Base-by-base conservation (phyloP, 257 asterid species). In the Nicotiana attenuata region DNA sequence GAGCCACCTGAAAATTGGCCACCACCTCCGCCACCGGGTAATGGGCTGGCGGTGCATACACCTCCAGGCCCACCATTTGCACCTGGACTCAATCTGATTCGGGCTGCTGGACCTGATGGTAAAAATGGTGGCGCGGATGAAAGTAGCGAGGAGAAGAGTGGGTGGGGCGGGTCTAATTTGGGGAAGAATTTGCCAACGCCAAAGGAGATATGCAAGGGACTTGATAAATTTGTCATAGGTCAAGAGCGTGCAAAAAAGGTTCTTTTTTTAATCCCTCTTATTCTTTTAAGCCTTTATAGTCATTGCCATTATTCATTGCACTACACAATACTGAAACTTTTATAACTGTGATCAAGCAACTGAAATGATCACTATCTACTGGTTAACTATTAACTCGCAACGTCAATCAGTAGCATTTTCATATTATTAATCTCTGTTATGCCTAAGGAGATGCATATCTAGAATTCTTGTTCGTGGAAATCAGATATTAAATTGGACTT, bases 171-270 rank as follows among this genome's bases (percentile, higher is more conserved):
- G 65, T 90, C 98, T 81, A 93, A 93, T 87, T 89, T 95, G 83
- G 99, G 99, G 35, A 86, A 85, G 59, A 88, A 83, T 53, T 84
- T 96, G 29, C 99, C 99, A 13, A 96, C 98, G 8, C 98, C 99
- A 14, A 96, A 92, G 89, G 97, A 96, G 90, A 93, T 96, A 53
- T 92, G 98, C 84, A 86, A 88, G 87, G 97, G 97, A 65, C 97
- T 96, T 14, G 99, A 94, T 65, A 92, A 92, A 79, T 96, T 91
- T 84, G 98, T 96, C 78, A 92, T 96, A 28, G 99, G 99, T 84
- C 99, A 96, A 88, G 90, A 92, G 47, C 96, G 92, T 8, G 97
- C 99, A 81, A 96, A 96, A 86, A 96, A 96, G 99, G 99, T 96
- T 41, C 64, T 33, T 65, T 4, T 73, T 67, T 65, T 60, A 59